A percentile compares a stretch with the other conserved stretches of the same genome.
Evolutionary conservation across 2,329 filamentous ascomycete species (phyloP).

Genomic region (Gremmenia infestans): DNA sequence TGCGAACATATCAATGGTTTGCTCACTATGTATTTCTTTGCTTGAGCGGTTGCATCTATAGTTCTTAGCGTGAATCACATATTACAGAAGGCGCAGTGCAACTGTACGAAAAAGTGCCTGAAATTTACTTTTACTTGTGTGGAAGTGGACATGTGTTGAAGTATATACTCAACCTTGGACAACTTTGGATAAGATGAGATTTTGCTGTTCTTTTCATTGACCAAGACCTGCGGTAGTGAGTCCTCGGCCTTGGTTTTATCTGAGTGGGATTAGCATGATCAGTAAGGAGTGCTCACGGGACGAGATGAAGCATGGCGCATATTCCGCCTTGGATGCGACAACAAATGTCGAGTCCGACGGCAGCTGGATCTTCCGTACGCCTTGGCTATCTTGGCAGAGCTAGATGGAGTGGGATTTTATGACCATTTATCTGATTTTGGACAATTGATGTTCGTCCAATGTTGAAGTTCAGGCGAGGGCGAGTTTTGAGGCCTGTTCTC

Average conservation of each 20-base stretch:
- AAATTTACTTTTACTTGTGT: not conserved
- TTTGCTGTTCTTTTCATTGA: not conserved
- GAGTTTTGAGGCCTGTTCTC: conserved; percentile 8
- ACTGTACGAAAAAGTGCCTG: not conserved
- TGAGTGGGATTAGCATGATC: not conserved
- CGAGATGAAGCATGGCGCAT: not conserved
- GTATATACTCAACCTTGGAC: not conserved
- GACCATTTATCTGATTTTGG: not conserved
- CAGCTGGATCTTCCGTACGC: not conserved
- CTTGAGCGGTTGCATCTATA: conserved; percentile 29
- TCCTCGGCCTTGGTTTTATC: no score
- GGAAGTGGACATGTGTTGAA: not conserved
- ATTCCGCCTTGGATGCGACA: conserved; percentile 3
- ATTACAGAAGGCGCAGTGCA: conserved; percentile 10
- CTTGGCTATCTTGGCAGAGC: not conserved
- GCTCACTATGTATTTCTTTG: conserved; percentile 29
- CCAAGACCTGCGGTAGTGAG: no score
- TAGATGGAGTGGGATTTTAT: no score
- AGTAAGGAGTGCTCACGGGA: not conserved
- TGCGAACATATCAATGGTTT: conserved; percentile 18
- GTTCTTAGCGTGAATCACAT: conserved; percentile 25
- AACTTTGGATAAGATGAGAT: no score
- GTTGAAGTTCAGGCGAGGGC: not conserved
- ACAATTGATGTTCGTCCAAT: not conserved
- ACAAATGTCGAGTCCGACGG: conserved; percentile 3